Conservation (phyloP, 768 basidiomycete species). For the Lentinula boryana region DNA sequence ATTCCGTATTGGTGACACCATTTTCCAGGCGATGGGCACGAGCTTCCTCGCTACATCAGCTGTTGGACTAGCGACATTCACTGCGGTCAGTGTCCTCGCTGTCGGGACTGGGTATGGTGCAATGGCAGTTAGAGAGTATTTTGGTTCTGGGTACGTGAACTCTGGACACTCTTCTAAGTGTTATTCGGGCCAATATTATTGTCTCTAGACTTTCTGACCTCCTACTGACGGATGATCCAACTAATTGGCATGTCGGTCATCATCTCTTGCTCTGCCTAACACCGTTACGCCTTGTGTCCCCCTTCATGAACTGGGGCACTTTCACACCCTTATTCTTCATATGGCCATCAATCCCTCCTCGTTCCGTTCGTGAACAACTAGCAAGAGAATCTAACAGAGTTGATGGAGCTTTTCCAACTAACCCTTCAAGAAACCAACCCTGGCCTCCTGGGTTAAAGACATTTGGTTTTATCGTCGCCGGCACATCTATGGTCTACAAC, state of each 20-base stretch:
- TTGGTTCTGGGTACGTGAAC: conserved; percentile 5
- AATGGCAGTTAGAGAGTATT: conserved; percentile 2
- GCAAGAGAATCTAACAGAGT: not conserved
- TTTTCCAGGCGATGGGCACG: not conserved
- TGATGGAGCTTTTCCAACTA: not conserved
- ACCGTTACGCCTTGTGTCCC: not conserved
- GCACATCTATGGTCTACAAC: not conserved
- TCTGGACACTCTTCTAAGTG: not conserved
- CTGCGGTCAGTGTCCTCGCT: not conserved
- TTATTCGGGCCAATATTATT: not conserved
- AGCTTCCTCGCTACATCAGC: conserved; percentile 1
- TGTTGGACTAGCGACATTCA: not conserved
- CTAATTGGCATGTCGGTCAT: conserved; percentile 1
- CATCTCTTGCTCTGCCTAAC: not conserved
- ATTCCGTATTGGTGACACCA: not conserved
- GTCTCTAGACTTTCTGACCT: conserved; percentile 1
- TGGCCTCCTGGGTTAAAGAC: not conserved
- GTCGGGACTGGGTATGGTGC: conserved; percentile 6
- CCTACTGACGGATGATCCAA: conserved; percentile 2
- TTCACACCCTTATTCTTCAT: conserved; percentile 6
- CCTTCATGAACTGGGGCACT: not conserved
- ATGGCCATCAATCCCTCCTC: not conserved
- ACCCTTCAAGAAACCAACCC: not conserved
- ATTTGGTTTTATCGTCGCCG: not conserved
- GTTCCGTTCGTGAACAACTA: not conserved